Evolutionary conservation across 371 early-diverging fungal species (phyloP).

Genomic region (Syncephalastrum sp.): DNA sequence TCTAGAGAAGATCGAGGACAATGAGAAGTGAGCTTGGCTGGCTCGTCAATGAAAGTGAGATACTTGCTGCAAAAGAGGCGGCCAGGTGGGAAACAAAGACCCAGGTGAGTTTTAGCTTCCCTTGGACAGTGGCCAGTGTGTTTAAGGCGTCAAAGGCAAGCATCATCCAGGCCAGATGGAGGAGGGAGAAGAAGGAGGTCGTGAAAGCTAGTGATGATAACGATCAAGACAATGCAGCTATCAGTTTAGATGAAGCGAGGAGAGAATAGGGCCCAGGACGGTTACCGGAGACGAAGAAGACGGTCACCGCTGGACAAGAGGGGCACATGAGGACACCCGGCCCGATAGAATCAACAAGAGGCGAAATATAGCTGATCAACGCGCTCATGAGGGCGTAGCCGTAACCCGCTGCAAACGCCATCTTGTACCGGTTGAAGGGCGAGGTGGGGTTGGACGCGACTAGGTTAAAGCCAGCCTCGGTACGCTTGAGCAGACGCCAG

Average conservation of each 20-base stretch:
- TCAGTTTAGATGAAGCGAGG: no score
- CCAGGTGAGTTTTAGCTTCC: conserved; percentile 40
- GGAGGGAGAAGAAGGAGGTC: conserved; percentile 65
- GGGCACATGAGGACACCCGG: conserved; percentile 69
- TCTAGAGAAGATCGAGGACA: conserved; percentile 22
- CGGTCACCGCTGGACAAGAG: conserved; percentile 59
- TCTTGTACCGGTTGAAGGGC: conserved; percentile 54
- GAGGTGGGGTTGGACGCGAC: conserved; percentile 60
- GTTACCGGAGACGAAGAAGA: conserved; percentile 68
- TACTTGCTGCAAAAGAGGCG: conserved; percentile 58
- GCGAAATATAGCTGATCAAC: conserved; percentile 64
- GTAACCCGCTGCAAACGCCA: conserved; percentile 66
- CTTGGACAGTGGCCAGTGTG: conserved; percentile 34
- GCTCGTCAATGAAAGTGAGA: background rate
- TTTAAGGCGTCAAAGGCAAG: conserved; percentile 61
- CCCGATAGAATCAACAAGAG: conserved; percentile 62
- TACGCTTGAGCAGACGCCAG: conserved; percentile 56
- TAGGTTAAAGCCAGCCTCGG: conserved; percentile 58
- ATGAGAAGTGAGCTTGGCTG: background rate
- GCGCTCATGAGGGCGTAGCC: conserved; percentile 73
- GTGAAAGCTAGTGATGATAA: conserved; percentile 50
- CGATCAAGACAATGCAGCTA: no score
- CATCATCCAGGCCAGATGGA: conserved; percentile 75
- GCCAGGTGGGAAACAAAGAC: conserved; percentile 58
- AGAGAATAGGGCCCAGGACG: background rate